Conservation (phyloP, 2,329 filamentous ascomycete genomes). For the Elsinoe australis region DNA sequence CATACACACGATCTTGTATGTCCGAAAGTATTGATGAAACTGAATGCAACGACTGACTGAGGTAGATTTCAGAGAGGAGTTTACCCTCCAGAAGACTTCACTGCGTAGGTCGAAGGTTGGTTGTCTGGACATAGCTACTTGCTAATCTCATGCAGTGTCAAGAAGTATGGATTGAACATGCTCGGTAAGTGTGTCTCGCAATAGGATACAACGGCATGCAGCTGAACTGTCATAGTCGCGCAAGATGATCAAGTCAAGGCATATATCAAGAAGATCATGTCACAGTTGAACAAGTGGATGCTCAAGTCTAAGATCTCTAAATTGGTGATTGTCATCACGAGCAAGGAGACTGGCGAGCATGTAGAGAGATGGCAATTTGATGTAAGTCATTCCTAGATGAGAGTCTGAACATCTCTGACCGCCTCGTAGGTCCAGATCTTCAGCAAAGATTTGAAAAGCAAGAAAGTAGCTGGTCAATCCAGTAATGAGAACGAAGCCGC, state of each 20-base stretch:
- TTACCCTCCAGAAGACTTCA: conserved; percentile 93
- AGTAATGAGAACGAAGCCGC: conserved; percentile 65
- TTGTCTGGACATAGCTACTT: neutral
- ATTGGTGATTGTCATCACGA: conserved; percentile 91
- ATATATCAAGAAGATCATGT: conserved; percentile 99
- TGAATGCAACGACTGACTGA: conserved; percentile 14
- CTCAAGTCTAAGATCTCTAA: conserved; percentile 93
- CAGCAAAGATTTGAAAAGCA: conserved; percentile 43
- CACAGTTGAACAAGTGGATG: conserved; percentile 97
- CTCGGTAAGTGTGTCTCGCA: conserved; percentile 51
- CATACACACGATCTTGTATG: conserved; percentile 89
- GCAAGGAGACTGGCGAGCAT: conserved; percentile 93
- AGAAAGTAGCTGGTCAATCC: conserved; percentile 26
- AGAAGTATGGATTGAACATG: conserved; percentile 99
- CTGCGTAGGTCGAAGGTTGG: conserved; percentile 53
- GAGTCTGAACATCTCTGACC: neutral
- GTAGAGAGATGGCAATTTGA: conserved; percentile 98
- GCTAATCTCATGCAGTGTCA: conserved; percentile 52
- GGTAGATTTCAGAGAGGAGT: conserved; percentile 71
- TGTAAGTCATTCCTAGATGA: conserved; percentile 42
- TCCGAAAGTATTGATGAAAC: conserved; percentile 4
- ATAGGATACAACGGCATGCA: neutral
- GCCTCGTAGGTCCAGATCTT: conserved; percentile 48
- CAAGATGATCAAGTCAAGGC: conserved; percentile 97
- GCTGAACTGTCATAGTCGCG: conserved; percentile 53